Conservation (phyloP, 176 grass and related monocot species). For the Otatea glauca region DNA sequence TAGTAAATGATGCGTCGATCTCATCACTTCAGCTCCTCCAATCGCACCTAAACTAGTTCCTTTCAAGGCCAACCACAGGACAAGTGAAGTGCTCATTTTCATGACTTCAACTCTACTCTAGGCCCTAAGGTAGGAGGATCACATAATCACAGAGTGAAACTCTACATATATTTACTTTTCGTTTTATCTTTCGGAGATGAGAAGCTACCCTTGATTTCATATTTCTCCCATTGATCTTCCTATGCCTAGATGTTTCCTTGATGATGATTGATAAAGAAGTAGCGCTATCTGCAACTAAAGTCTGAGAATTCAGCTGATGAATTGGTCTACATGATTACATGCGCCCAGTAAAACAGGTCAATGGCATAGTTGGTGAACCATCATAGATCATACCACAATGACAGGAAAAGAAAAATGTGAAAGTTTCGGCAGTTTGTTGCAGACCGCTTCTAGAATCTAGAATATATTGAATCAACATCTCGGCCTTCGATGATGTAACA, state of each 20-base stretch:
- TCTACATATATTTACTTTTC: neutral
- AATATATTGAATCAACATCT: neutral
- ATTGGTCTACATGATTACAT: neutral
- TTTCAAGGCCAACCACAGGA: constrained; percentile 23
- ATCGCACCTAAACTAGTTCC: neutral
- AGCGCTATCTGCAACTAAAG: neutral
- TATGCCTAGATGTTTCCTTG: neutral
- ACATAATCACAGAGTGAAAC: neutral
- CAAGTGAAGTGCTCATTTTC: neutral
- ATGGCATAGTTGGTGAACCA: constrained; percentile 12
- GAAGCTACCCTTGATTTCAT: neutral
- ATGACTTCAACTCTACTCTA: neutral
- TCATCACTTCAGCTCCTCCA: neutral
- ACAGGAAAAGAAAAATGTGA: neutral
- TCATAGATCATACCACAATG: neutral
- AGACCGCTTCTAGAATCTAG: constrained; percentile 21
- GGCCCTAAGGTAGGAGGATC: neutral
- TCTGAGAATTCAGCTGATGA: neutral
- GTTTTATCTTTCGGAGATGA: neutral
- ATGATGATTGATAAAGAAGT: neutral
- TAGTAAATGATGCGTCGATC: neutral
- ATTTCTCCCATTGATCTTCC: neutral
- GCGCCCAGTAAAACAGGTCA: neutral
- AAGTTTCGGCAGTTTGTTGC: neutral
- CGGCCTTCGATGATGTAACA: neutral